phyloP scores from a whole-genome alignment of 768 basidiomycete species.

The Strobilomyces echinocephalus region DNA sequence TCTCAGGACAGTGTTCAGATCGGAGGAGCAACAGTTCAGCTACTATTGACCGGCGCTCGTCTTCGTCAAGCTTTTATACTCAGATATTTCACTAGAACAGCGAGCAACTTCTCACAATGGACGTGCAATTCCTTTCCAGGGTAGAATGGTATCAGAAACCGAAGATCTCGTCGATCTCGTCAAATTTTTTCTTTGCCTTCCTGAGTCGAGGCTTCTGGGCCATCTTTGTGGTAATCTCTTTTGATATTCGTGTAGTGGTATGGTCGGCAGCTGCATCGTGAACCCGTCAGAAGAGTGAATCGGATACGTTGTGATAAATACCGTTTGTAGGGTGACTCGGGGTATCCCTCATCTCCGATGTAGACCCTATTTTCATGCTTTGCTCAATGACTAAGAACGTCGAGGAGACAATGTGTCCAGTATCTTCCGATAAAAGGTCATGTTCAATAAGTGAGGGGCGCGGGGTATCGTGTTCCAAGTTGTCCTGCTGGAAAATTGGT shows the following conservation, averaged over 20 bases:
- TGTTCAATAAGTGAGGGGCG: not conserved
- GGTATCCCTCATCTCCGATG: not conserved
- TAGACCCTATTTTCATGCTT: not conserved
- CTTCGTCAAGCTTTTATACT: too few relatives aligned
- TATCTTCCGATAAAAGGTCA: conserved; percentile 13
- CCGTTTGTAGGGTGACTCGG: not conserved
- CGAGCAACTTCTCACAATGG: not conserved
- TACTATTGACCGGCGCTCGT: too few relatives aligned
- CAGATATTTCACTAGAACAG: too few relatives aligned
- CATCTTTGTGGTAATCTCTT: not conserved
- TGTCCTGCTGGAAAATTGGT: not conserved
- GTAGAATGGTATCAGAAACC: conserved; percentile 33
- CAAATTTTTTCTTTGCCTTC: conserved; percentile 17
- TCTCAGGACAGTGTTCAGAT: too few relatives aligned
- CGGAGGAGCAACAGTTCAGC: too few relatives aligned
- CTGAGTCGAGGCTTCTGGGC: conserved; percentile 10
- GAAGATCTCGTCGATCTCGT: conserved; percentile 28
- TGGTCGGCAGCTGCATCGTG: not conserved
- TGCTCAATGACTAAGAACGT: not conserved
- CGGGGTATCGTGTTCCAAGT: not conserved
- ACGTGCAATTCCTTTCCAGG: not conserved
- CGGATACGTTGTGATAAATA: not conserved
- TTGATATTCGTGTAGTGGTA: not conserved
- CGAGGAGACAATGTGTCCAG: conserved; percentile 10
- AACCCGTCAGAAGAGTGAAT: not conserved